Conservation (phyloP, 331 rosid genomes). For the Rosa hybrid region DNA sequence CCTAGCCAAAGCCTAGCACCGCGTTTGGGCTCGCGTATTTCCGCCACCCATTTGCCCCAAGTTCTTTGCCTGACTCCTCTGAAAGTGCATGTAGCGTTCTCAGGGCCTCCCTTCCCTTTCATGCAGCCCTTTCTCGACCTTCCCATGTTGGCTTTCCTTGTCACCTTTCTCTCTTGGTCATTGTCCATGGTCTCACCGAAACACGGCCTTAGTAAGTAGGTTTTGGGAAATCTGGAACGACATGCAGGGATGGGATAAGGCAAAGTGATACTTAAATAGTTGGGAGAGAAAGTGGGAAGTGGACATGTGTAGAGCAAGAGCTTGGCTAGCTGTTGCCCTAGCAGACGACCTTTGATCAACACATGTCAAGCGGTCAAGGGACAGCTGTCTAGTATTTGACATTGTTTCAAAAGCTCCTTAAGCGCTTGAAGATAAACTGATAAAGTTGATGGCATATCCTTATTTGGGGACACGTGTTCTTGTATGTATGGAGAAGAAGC, state of each 20-base stretch:
- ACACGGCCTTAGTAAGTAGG: not conserved
- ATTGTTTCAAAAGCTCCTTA: not conserved
- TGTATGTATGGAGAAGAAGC: not conserved
- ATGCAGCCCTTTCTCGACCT: constrained; percentile 38
- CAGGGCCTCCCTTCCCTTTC: constrained; percentile 48
- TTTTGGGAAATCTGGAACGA: not conserved
- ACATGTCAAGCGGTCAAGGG: constrained; percentile 8
- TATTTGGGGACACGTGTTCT: not conserved
- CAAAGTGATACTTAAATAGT: not conserved
- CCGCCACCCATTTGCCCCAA: constrained; percentile 50
- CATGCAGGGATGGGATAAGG: not conserved
- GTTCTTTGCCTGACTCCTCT: constrained; percentile 44
- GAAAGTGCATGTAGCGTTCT: constrained; percentile 30
- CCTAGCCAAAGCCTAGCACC: constrained; percentile 45
- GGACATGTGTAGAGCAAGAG: constrained; percentile 20
- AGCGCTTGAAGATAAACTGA: constrained; percentile 7
- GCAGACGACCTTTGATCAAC: not conserved
- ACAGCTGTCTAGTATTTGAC: constrained; percentile 18
- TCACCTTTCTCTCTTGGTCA: not conserved
- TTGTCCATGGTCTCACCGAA: constrained; percentile 5
- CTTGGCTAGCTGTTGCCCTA: not conserved
- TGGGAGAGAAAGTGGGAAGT: not conserved
- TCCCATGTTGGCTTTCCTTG: not conserved
- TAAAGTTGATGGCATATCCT: not conserved
- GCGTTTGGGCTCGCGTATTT: constrained; percentile 37